Evolutionary conservation across 192 early-diverging fungal genomes (phyloP).

Genomic region (Coemansia sp.): DNA sequence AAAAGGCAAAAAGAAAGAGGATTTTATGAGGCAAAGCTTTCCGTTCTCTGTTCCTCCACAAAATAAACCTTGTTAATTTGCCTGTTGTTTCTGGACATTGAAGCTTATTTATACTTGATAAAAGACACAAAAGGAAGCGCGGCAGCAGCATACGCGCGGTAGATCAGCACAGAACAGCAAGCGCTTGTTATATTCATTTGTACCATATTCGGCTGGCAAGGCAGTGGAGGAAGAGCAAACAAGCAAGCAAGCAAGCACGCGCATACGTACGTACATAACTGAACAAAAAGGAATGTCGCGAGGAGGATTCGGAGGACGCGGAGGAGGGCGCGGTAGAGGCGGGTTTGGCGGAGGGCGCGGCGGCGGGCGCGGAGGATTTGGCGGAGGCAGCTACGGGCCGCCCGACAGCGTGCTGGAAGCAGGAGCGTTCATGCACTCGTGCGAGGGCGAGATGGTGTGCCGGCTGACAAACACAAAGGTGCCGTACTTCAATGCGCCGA

Average conservation of each 20-base stretch:
- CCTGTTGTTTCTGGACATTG: conserved; percentile 3
- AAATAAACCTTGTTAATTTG: background rate
- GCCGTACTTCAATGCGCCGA: conserved; percentile 99
- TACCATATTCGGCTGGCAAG: background rate
- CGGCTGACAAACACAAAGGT: conserved; percentile 85
- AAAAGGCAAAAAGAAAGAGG: too few relatives aligned
- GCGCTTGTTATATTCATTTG: background rate
- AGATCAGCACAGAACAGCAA: background rate
- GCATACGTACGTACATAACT: background rate
- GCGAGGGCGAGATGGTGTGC: conserved; percentile 98
- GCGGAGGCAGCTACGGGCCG: conserved; percentile 62
- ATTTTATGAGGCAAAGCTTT: background rate
- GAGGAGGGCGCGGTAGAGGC: conserved; percentile 40
- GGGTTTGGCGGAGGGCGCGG: conserved; percentile 44
- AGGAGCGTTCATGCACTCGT: conserved; percentile 89
- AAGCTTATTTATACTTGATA: background rate
- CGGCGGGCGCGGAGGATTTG: conserved; percentile 49
- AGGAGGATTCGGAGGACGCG: conserved; percentile 40
- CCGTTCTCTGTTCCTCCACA: background rate
- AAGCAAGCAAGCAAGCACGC: too few relatives aligned
- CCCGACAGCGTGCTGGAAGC: conserved; percentile 79
- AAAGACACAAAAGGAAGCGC: background rate
- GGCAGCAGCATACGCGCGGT: background rate
- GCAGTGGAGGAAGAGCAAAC: background rate
- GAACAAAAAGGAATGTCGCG: conserved; percentile 26